Base-by-base conservation (phyloP, 495 filamentous ascomycete genomes). In the Lasiosphaeris hirsuta region DNA sequence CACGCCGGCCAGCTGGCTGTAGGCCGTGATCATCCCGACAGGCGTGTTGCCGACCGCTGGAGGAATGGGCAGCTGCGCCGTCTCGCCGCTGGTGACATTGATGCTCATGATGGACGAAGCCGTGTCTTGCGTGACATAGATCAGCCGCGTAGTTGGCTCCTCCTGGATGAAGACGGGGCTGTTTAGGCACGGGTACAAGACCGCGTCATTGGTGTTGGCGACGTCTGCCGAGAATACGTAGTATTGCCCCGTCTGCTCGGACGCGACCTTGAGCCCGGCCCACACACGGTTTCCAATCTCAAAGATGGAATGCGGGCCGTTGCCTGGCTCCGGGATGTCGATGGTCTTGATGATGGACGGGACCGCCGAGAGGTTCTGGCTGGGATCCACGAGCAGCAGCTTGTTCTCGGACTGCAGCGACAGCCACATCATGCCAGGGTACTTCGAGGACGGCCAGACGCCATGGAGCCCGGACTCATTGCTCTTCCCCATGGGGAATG, bases 81-180 rank as follows among this genome's bases (percentile, higher is more conserved):
- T 53, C 17, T 30, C 37, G 51, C 19, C 17, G 19, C 7, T 34
- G 38, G 51, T 34, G 38, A 15, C 6, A 19, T 53, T 23, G 51
- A 53, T 53, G 51, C 51, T 15, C 51, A 53, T 53, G 51, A 53
- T 53, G 51, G 51, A 42, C 2, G 51, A 53, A 1, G 51, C 9
- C 19, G 38, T n/a, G 39, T 53, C 51, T 11, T 53, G 51, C 15
- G 51, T 53, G 10, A 43, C 36, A 19, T 53, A 53, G 51, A 53
- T 34, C 9, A 43, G 38, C 10, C 13, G 2, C 7, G 51, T 42
- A 13, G 51, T 15, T 11, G 51, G 51, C 8, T 53, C 51, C 17
- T 53, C 14, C 10, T 42, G 38, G 51, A 53, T 53, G 39, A 53
- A 53, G 17, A 53, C 51, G 10, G 51, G 51, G 37, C 51, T 53